Evolutionary conservation across 2,329 filamentous ascomycete species (phyloP).

Genomic region (Cytospora mali): DNA sequence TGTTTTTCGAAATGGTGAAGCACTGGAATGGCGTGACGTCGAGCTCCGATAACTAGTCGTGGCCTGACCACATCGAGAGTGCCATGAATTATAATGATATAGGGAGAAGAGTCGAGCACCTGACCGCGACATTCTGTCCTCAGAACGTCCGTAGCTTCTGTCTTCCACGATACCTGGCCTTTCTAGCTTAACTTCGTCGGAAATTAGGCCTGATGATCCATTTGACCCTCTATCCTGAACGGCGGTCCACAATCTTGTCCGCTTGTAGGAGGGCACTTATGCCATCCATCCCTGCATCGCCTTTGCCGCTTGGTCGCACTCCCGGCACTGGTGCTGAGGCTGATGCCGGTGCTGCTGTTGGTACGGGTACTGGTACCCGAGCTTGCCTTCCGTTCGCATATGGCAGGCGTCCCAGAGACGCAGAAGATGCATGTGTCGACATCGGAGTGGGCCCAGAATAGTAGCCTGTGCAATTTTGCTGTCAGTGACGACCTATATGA

Average conservation of each 20-base stretch:
- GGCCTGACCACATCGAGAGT: neutral
- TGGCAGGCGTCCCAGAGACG: slow-evolving; percentile 10
- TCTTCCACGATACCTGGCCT: neutral
- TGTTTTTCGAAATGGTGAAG: neutral
- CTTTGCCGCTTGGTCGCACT: slow-evolving; percentile 32
- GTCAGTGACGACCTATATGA: neutral
- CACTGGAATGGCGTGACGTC: neutral
- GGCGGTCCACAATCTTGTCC: slow-evolving; percentile 60
- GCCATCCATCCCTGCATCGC: slow-evolving; percentile 51
- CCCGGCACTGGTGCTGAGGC: slow-evolving; percentile 27
- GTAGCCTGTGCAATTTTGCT: slow-evolving; percentile 30
- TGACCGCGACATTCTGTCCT: neutral
- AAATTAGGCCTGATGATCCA: neutral
- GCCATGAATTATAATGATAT: neutral
- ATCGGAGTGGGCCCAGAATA: slow-evolving; percentile 23
- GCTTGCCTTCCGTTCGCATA: slow-evolving; percentile 18
- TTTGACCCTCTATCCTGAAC: slow-evolving; percentile 27
- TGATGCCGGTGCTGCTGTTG: no score
- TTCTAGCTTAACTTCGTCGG: neutral
- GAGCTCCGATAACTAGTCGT: neutral
- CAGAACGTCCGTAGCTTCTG: neutral
- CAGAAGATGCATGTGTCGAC: slow-evolving; percentile 1
- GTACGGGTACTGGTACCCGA: slow-evolving; percentile 25
- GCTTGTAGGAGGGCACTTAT: slow-evolving; percentile 62
- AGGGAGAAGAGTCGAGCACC: neutral